phyloP scores from a whole-genome alignment of 2,329 filamentous ascomycete species.

The Alternaria atra region DNA sequence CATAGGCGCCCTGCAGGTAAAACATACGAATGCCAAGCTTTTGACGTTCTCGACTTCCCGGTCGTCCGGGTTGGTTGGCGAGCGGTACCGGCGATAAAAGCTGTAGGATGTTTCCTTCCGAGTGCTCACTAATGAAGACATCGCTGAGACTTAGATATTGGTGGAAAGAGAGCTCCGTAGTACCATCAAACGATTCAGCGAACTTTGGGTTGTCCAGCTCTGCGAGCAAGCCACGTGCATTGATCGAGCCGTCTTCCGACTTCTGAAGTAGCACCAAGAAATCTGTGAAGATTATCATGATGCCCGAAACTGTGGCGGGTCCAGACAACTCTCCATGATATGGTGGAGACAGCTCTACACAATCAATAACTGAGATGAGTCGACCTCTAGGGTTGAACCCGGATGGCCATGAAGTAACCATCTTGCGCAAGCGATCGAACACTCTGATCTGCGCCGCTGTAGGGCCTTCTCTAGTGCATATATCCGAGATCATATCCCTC shows the following conservation, averaged over 20 bases:
- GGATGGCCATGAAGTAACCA: constrained; percentile 80
- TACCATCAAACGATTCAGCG: constrained; percentile 43
- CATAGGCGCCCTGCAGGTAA: constrained; percentile 76
- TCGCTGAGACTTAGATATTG: constrained; percentile 76
- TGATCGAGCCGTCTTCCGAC: constrained; percentile 67
- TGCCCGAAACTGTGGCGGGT: constrained; percentile 63
- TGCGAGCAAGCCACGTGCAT: constrained; percentile 79
- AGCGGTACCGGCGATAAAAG: constrained; percentile 65
- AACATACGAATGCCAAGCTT: constrained; percentile 60
- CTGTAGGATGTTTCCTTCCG: constrained; percentile 71
- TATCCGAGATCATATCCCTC: constrained; percentile 92
- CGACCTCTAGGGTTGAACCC: constrained; percentile 78
- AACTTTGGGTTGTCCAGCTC: constrained; percentile 81
- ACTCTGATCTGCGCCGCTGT: constrained; percentile 75
- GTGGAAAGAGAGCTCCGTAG: constrained; percentile 74
- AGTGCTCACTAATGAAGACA: constrained; percentile 73
- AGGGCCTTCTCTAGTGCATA: constrained; percentile 88
- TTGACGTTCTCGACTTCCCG: constrained; percentile 44
- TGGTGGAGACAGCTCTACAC: constrained; percentile 77
- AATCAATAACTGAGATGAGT: constrained; percentile 82
- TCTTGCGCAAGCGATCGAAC: constrained; percentile 75
- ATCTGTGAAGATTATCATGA: constrained; percentile 87
- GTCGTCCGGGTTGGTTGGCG: constrained; percentile 37
- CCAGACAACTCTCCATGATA: constrained; percentile 63
- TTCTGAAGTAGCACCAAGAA: constrained; percentile 81